phyloP scores from a whole-genome alignment of 192 early-diverging fungal genomes.

The Coemansia sp. region DNA sequence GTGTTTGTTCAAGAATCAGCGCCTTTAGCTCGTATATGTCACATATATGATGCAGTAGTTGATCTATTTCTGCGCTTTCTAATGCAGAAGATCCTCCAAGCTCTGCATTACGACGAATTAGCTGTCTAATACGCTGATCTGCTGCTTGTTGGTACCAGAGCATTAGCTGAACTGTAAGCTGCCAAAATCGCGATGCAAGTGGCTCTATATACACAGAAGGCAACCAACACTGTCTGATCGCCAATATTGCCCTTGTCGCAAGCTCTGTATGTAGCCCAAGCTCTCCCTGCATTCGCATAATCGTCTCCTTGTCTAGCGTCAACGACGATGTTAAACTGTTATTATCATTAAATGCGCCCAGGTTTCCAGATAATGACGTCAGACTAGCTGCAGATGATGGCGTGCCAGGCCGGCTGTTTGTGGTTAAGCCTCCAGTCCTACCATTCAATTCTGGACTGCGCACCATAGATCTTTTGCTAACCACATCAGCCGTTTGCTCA shows the following conservation, averaged over 20 bases:
- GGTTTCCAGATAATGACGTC: background rate
- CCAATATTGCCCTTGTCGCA: slow-evolving; percentile 25
- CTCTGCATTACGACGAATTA: slow-evolving; percentile 9
- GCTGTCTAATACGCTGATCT: slow-evolving; percentile 10
- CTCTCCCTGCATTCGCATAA: slow-evolving; percentile 1
- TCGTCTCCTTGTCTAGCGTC: slow-evolving; percentile 2
- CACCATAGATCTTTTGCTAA: background rate
- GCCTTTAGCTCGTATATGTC: slow-evolving; percentile 16
- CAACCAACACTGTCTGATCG: slow-evolving; percentile 31
- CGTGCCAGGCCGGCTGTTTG: background rate
- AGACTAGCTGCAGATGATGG: background rate
- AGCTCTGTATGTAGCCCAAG: slow-evolving; percentile 15
- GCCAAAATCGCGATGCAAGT: slow-evolving; percentile 38
- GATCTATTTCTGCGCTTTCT: slow-evolving; percentile 7
- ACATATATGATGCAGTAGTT: slow-evolving; percentile 25
- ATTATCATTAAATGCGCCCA: background rate
- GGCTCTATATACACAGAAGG: slow-evolving; percentile 29
- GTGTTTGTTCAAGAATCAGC: slow-evolving; percentile 5
- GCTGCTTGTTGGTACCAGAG: slow-evolving; percentile 19
- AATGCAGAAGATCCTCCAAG: background rate
- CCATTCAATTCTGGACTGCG: background rate
- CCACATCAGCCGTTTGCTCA: background rate
- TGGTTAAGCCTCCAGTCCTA: background rate
- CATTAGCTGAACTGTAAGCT: slow-evolving; percentile 39
- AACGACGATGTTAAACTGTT: background rate